Conservation (phyloP, 495 filamentous ascomycete species). For the Thermochaetoides thermophila region DNA sequence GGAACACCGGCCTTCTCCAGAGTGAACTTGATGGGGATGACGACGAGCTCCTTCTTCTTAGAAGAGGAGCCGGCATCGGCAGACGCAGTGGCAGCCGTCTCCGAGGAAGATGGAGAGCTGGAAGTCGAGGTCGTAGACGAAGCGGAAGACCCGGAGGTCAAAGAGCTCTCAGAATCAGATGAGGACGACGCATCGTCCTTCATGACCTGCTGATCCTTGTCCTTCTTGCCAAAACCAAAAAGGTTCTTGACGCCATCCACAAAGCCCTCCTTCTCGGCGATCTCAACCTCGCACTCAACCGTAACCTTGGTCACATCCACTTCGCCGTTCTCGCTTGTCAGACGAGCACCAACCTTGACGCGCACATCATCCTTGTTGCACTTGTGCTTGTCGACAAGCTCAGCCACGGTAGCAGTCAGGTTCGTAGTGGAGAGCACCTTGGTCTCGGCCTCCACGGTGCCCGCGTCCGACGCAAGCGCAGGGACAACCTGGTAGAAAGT, state of each 20-base stretch:
- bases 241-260: slow-evolving; percentile 89
- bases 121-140: slow-evolving; percentile 27
- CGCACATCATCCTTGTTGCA: slow-evolving; percentile 65
- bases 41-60: slow-evolving; percentile 52
- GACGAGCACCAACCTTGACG: slow-evolving; percentile 60
- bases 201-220: slow-evolving; percentile 73
- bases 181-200: slow-evolving; percentile 42
- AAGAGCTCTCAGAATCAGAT: slow-evolving; percentile 20
- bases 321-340: slow-evolving; percentile 62
- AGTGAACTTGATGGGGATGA: slow-evolving; percentile 52
- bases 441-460: slow-evolving; percentile 32
- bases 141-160: slow-evolving; percentile 17
- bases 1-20: slow-evolving; percentile 47
- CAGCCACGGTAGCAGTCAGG: slow-evolving; percentile 62
- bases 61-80: slow-evolving; percentile 26
- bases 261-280: slow-evolving; percentile 55
- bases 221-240: slow-evolving; percentile 77
- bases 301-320: slow-evolving; percentile 62
- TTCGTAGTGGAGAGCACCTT: slow-evolving; percentile 56
- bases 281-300: slow-evolving; percentile 70
- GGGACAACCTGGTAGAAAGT: slow-evolving; percentile 59
- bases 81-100: slow-evolving; percentile 23
- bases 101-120: slow-evolving; percentile 28
- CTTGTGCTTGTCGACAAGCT: slow-evolving; percentile 58
- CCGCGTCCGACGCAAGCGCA: slow-evolving; percentile 15